phyloP scores from a whole-genome alignment of 2,329 filamentous ascomycete species.

The Passalora sequoiae region DNA sequence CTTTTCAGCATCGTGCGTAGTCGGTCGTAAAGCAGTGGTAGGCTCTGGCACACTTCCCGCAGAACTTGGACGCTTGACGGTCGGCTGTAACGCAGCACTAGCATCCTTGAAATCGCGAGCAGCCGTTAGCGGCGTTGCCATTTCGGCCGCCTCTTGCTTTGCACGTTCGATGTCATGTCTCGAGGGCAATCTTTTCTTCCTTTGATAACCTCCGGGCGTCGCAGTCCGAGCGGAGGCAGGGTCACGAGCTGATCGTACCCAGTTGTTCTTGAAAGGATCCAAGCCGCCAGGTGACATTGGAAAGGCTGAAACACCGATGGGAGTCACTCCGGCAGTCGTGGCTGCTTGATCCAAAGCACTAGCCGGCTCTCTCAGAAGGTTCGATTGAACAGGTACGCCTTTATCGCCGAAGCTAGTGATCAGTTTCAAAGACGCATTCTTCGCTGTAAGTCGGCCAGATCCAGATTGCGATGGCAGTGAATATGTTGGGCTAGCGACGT shows the following conservation, averaged over 20 bases:
- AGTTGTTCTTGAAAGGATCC: constrained; percentile 35
- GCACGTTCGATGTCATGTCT: constrained; percentile 39
- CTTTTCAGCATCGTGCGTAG: constrained; percentile 16
- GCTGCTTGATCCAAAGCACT: constrained; percentile 11
- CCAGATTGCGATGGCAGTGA: constrained; percentile 61
- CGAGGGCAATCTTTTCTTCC: constrained; percentile 63
- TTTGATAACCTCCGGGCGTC: constrained; percentile 55
- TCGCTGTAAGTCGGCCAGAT: constrained; percentile 56
- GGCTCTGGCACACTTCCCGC: constrained; percentile 24
- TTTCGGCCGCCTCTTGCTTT: constrained; percentile 56
- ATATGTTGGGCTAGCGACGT: constrained; percentile 60
- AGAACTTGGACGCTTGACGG: constrained; percentile 22
- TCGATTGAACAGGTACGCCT: constrained; percentile 51
- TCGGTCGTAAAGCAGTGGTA: constrained; percentile 24
- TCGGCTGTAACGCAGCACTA: constrained; percentile 8
- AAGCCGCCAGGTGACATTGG: constrained; percentile 58
- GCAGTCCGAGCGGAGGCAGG: constrained; percentile 51
- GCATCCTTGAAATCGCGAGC: constrained; percentile 47
- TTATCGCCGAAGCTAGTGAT: constrained; percentile 80
- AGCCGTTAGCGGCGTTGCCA: constrained; percentile 56
- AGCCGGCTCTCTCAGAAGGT: constrained; percentile 5
- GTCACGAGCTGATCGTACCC: constrained; percentile 35
- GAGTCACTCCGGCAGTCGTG: constrained; percentile 70
- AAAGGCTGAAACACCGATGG: constrained; percentile 63
- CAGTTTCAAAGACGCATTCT: constrained; percentile 79